Base-by-base conservation (phyloP, 306 rosid species). In the Sophora flavescens region DNA sequence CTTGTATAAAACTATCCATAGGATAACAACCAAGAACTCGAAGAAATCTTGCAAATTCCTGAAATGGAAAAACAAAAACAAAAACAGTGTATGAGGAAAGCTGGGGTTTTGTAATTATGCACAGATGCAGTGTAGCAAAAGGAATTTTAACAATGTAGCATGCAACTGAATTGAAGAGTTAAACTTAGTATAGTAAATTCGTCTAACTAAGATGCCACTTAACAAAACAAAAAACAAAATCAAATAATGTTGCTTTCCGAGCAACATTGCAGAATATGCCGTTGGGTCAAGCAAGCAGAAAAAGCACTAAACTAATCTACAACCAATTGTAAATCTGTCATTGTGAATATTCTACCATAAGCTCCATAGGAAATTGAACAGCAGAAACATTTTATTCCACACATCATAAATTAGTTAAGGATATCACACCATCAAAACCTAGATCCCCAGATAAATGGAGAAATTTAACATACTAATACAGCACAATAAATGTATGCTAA, bases 11-110 rank as follows among this genome's bases (percentile, higher is more conserved):
- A 28, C 61, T 42, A 78, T 86, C 89, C 74, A 85, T 86, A 0
- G 90, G 91, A 79, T 91, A 91, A 78, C 90, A 74, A 50, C 96
- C 97, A 51, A 92, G 92, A 60, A 92, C 86, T 5, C 93, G 93
- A 78, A 90, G 85, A 87, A 92, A 92, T 48, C 84, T 68, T 0
- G 90, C 87, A 80, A 88, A 80, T 77, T 92, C 97, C 97, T 92
- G 89, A 78, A 78, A 50, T 54, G 68, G 47, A 73, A 70, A n/a
- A 17, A 36, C 12, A 16, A 45, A 32, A 56, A 38, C 13, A 56
- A 48, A 70, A 36, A 39, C 10, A 36, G 2, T 10, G 2, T 10
- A 47, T 6, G 64, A 45, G 50, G 39, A 61, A 16, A 30, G 4
- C 14, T 59, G 26, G 6, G 38, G 26, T 62, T 62, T 70, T 30